Evolutionary conservation across 2,329 filamentous ascomycete genomes (phyloP), one percentile per base, ranked within the genome.

Genomic region (Purpureocillium takamizusanense): DNA sequence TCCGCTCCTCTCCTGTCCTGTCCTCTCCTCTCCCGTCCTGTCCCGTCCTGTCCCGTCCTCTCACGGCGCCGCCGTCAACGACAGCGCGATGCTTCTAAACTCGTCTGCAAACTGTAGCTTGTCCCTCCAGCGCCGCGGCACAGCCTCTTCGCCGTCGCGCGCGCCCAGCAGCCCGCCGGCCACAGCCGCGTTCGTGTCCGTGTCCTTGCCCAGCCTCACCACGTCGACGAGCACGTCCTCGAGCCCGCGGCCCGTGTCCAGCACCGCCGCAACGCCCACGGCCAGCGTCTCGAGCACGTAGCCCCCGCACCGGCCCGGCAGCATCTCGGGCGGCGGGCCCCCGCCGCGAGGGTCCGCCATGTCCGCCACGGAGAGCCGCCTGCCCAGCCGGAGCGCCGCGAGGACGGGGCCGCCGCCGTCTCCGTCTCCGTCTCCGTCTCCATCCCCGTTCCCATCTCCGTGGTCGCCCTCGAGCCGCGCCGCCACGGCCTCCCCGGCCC

Each of bases 171-270:
- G 43, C 0, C 67, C 67, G 1, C 67, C 66, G 0, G 66, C 64
- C 31, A 70, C 60, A 0, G 67, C 67, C 1, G 46, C 66, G 38
- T 70, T 70, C 0, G 67, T 69, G 42, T 71, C 68, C 1, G 65
- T 64, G 39, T 71, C 67, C 13, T 46, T 49, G 2, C 68, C 67
- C 25, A 70, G 51, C 4, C 63, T 47, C 7, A 70, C 62, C 15
- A 70, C 59, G 45, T 70, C 65, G 0, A 70, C 57, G 4, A 71
- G 39, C 9, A 69, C 47, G n/a, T 69, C 63, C 34, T 65, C 66
- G 4, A 69, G 43, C 8, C 47, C 40, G 28, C 65, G 49, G 1
- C 40, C 18, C 21, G 21, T 25, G 38, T 70, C 67, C 2, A 67
- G 39, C n/a, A 69, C 29, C 0, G 67, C 67, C 0, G 65, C 63